phyloP scores from a whole-genome alignment of 306 rosid genomes.

The Medicago ruthenica region DNA sequence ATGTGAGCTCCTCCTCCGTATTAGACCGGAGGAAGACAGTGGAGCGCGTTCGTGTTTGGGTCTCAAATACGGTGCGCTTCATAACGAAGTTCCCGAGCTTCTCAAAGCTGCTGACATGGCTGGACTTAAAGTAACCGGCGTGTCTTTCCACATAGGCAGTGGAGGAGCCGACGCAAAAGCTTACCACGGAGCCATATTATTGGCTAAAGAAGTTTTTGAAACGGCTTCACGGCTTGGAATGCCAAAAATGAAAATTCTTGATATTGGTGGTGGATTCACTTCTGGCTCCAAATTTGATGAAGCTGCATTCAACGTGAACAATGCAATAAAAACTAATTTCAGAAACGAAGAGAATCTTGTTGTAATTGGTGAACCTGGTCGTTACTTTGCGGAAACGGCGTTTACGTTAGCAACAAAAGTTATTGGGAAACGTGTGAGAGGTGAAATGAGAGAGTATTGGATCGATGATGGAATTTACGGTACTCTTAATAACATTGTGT shows the following conservation, averaged over 20 bases:
- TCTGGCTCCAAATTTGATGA: constrained; percentile 42
- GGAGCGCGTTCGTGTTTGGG: constrained; percentile 46
- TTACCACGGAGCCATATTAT: constrained; percentile 43
- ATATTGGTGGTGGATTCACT: constrained; percentile 68
- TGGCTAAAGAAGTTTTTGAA: constrained; percentile 52
- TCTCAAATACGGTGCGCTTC: constrained; percentile 63
- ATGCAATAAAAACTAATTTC: constrained; percentile 43
- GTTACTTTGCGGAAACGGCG: constrained; percentile 57
- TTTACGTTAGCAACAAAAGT: constrained; percentile 53
- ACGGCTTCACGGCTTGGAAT: constrained; percentile 49
- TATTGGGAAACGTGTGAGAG: constrained; percentile 64
- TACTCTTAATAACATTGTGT: constrained; percentile 40
- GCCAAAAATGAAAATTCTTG: constrained; percentile 55
- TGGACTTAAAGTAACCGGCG: constrained; percentile 52
- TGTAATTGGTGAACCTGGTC: constrained; percentile 63
- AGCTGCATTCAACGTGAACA: constrained; percentile 49
- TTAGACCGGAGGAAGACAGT: constrained; percentile 49
- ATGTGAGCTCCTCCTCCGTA: constrained; percentile 53
- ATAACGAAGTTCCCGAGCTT: constrained; percentile 48
- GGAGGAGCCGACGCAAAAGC: constrained; percentile 47
- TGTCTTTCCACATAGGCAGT: constrained; percentile 70
- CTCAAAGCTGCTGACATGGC: constrained; percentile 54
- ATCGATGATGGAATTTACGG: constrained; percentile 67
- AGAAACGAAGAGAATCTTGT: constrained; percentile 29
- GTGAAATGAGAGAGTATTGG: constrained; percentile 61